Base-by-base conservation (phyloP, 495 filamentous ascomycete genomes). In the Hyaloscypha bicolor region DNA sequence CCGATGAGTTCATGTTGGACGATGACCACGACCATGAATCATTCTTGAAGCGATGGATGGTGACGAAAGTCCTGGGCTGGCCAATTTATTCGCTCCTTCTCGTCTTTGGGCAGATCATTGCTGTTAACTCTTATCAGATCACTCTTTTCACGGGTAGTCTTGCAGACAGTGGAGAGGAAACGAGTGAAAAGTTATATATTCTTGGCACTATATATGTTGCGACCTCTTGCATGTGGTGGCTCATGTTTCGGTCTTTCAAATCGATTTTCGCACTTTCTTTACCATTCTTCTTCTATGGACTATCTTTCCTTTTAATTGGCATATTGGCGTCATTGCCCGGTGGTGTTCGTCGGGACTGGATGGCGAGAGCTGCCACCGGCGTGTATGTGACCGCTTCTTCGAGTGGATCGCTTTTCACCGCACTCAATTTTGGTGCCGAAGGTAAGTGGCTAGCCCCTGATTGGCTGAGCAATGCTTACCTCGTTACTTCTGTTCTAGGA, bases 361-460 rank as follows among this genome's bases (percentile, higher is more conserved):
- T 87, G 14, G 81, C 86, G 63, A 84, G 87, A 58, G 77, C 84
- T 9, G 88, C 85, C 2, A 87, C 87, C 2, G 87, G 79, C 19
- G 69, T 88, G 51, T 91, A 91, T 69, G 80, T 84, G 6, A 74
- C 80, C 14, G 88, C 86, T 6, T 88, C 88, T 6, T 81, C 84
- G 37, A 82, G 81, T 63, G 88, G 87, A 42, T 83, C 83, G 5
- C 75, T 91, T 62, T 87, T 82, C 75, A 90, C 90, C 74, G 83
- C 87, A 6, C 79, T 90, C 58, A 91, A 91, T 74, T 90, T 91
- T 73, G 88, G 87, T 63, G 83, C 84, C 68, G 85, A 89, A 73
- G 58, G 57, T 60, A 60, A 32, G 57, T 31, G 21, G 11, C 21
- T 22, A 22, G 21, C 2, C 2, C 30, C 16, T 55, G 30, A 16